Conservation (phyloP, 2,329 filamentous ascomycete species). For the Emergomyces orientalis region DNA sequence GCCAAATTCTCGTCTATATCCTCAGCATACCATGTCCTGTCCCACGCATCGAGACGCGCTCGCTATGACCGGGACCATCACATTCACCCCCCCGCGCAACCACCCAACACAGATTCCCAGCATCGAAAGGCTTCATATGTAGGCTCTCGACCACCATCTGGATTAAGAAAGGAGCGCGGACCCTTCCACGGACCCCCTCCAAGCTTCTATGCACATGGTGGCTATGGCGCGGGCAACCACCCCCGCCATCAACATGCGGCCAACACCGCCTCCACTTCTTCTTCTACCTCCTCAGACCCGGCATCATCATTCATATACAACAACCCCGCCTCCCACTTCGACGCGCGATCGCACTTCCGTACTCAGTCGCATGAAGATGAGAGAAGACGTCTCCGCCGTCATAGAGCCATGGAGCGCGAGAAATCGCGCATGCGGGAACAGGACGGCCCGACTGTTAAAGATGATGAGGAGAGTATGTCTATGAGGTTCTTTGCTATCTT, state of each 20-base stretch:
- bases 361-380: slow-evolving; percentile 60
- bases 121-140: slow-evolving; percentile 44
- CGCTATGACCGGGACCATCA: slow-evolving; percentile 61
- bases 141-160: slow-evolving; percentile 62
- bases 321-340: slow-evolving; percentile 65
- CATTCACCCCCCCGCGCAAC: slow-evolving; percentile 24
- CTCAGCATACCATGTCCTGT: slow-evolving; percentile 72
- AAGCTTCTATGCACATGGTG: slow-evolving; percentile 74
- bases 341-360: slow-evolving; percentile 59
- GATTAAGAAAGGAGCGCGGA: slow-evolving; percentile 65
- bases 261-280: slow-evolving; percentile 12
- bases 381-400: slow-evolving; percentile 39
- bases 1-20: slow-evolving; percentile 72
- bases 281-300: slow-evolving; percentile 20
- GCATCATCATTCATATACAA: slow-evolving; percentile 29
- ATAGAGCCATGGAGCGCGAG: slow-evolving; percentile 27
- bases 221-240: slow-evolving; percentile 50
- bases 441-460: slow-evolving; percentile 39
- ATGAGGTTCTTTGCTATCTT: slow-evolving; percentile 32
- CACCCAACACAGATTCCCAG: slow-evolving; percentile 24
- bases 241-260: slow-evolving; percentile 5
- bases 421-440: slow-evolving; percentile 25
- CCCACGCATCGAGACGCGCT: slow-evolving; percentile 61
- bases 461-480: slow-evolving; percentile 28
- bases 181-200: slow-evolving; percentile 80